Evolutionary conservation across 345 rosid species (phyloP).

Genomic region (Salix brachista): DNA sequence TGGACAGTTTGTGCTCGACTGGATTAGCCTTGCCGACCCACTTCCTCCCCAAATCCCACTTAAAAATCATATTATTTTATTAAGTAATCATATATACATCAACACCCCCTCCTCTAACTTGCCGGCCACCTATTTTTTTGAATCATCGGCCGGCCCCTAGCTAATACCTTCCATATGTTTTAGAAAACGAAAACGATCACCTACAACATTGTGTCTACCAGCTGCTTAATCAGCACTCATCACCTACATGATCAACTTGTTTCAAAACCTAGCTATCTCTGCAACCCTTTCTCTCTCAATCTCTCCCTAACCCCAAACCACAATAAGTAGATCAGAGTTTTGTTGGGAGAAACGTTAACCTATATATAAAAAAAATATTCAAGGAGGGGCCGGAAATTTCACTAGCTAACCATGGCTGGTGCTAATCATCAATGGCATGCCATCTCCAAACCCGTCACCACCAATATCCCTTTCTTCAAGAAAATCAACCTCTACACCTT

Average conservation of each 20-base stretch:
- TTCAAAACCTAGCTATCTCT: background rate
- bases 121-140: background rate
- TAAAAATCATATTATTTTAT: background rate
- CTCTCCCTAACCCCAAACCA: background rate
- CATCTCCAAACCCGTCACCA: constrained; percentile 7
- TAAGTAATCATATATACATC: background rate
- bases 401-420: constrained; percentile 21
- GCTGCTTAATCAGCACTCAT: too few relatives aligned
- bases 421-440: background rate
- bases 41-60: background rate
- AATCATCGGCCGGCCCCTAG: background rate
- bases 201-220: background rate
- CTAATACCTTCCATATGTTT: too few relatives aligned
- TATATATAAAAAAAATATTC: too few relatives aligned
- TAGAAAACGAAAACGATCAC: background rate
- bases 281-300: background rate
- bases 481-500: constrained; percentile 14
- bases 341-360: background rate
- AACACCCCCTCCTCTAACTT: background rate
- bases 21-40: background rate
- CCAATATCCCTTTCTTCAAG: constrained; percentile 6
- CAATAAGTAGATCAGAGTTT: background rate
- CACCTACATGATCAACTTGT: constrained; percentile 12
- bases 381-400: background rate
- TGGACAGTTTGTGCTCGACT: background rate